Conservation (phyloP, 768 basidiomycete species). For the Hygrocybe punicea region DNA sequence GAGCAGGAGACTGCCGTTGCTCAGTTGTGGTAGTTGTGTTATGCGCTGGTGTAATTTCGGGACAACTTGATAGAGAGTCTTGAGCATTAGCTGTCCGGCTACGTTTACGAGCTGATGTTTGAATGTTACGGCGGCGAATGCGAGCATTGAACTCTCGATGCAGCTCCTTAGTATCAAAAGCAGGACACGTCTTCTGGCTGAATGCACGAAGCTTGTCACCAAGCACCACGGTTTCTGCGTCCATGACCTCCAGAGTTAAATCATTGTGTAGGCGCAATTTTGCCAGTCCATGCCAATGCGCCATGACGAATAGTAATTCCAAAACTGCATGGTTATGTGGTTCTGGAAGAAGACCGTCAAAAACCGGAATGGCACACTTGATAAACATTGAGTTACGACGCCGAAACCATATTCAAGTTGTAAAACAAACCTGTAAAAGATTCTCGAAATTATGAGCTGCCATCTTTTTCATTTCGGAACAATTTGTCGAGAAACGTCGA, state of each 20-base stretch:
- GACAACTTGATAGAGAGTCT: background rate
- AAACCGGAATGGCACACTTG: background rate
- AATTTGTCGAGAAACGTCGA: conserved; percentile 15
- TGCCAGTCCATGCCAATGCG: background rate
- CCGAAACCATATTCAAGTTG: background rate
- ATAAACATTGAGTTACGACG: background rate
- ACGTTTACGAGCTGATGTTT: background rate
- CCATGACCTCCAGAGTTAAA: background rate
- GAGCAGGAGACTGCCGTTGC: background rate
- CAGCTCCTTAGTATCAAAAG: conserved; percentile 2
- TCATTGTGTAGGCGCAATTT: background rate
- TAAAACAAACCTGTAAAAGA: conserved; percentile 12
- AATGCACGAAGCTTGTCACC: background rate
- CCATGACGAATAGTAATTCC: background rate
- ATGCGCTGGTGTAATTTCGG: background rate
- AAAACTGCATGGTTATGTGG: conserved; percentile 1
- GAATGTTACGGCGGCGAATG: background rate
- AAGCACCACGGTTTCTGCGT: background rate
- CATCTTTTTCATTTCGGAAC: conserved; percentile 22
- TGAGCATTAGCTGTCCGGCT: background rate
- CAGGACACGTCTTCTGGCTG: background rate
- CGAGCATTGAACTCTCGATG: background rate
- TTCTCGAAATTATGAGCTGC: conserved; percentile 23
- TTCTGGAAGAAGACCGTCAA: conserved; percentile 1
- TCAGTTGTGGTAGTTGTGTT: background rate